Evolutionary conservation across 306 rosid species (phyloP).

Genomic region (Cercis canadensis): DNA sequence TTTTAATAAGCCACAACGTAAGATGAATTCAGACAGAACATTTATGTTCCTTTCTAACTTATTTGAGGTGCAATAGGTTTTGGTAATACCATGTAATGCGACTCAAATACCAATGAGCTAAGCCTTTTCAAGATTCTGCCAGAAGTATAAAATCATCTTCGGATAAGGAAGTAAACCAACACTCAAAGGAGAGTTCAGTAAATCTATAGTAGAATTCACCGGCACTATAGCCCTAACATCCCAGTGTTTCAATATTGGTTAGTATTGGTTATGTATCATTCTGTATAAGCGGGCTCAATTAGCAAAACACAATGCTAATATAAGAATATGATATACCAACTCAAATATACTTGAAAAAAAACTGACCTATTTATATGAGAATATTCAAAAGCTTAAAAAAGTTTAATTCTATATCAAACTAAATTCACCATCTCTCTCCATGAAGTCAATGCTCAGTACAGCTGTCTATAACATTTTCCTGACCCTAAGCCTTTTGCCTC

Average conservation of each 20-base stretch:
- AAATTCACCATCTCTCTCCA: conserved; percentile 6
- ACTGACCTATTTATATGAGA: too few relatives aligned
- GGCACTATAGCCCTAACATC: background rate
- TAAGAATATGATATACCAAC: background rate
- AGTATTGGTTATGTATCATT: background rate
- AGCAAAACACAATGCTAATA: background rate
- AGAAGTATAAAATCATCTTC: conserved; percentile 16
- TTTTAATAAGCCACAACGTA: too few relatives aligned
- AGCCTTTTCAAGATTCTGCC: conserved; percentile 10
- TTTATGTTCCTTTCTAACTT: conserved; percentile 3
- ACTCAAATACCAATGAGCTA: conserved; percentile 3
- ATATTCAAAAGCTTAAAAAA: too few relatives aligned
- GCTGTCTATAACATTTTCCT: background rate
- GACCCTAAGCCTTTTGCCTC: conserved; percentile 5
- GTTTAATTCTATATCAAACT: background rate
- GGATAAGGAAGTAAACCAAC: conserved; percentile 25
- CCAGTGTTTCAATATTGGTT: background rate
- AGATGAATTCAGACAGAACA: background rate
- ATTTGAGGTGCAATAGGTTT: conserved; percentile 12
- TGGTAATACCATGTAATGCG: conserved; percentile 2
- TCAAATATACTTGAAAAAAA: too few relatives aligned
- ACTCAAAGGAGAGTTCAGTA: conserved; percentile 10
- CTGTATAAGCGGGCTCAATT: background rate
- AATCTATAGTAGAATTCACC: background rate
- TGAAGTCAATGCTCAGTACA: conserved; percentile 16